Conservation (phyloP, 139 green algal genomes). For the Picochlorum sp. region DNA sequence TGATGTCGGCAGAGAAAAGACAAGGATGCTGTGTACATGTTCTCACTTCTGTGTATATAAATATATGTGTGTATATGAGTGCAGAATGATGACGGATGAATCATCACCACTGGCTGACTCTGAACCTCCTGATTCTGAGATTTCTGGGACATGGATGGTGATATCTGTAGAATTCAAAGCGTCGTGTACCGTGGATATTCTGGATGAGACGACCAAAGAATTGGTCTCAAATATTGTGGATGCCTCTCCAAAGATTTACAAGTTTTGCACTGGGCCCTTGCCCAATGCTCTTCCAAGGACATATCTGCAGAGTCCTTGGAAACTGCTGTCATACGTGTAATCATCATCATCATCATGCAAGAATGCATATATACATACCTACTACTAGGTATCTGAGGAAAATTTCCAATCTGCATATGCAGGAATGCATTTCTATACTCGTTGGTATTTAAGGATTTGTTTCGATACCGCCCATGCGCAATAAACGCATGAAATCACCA, state of each 20-base stretch:
- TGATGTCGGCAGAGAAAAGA: no score
- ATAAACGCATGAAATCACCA: neutral
- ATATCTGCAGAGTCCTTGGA: slow-evolving; percentile 3
- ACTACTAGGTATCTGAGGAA: no score
- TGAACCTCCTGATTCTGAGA: neutral
- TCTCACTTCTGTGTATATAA: no score
- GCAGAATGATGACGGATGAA: neutral
- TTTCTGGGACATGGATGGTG: neutral
- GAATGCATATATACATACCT: no score
- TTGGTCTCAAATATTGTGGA: neutral
- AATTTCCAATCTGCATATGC: no score
- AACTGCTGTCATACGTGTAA: neutral
- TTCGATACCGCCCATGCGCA: no score
- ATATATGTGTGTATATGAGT: no score
- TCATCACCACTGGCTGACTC: neutral
- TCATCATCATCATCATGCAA: no score
- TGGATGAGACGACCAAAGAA: neutral
- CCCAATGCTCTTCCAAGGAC: neutral
- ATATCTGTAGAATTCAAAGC: slow-evolving; percentile 5
- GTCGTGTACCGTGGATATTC: slow-evolving; percentile 2
- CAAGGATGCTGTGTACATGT: no score
- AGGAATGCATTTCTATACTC: no score
- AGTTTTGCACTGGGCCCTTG: slow-evolving; percentile 21
- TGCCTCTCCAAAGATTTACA: slow-evolving; percentile 7
- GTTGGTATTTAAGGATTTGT: no score